Evolutionary conservation across 1,284 basidiomycete species (phyloP).

Genomic region (Leccinum pachyderme): DNA sequence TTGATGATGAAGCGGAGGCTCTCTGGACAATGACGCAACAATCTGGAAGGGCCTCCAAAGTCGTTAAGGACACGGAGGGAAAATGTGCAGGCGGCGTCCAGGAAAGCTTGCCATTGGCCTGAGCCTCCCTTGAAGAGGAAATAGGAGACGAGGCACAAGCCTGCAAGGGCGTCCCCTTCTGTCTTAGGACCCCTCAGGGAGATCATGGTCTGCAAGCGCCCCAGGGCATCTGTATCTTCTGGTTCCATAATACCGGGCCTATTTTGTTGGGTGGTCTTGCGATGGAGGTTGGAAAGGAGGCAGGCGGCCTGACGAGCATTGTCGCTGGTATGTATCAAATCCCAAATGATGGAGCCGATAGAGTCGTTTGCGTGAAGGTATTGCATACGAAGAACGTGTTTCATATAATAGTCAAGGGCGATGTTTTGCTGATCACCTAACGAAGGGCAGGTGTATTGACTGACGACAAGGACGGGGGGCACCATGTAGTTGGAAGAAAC

Average conservation of each 20-base stretch:
- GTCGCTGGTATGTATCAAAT: constrained; percentile 36
- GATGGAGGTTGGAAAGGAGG: constrained; percentile 40
- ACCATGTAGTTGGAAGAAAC: constrained; percentile 27
- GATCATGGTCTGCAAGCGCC: constrained; percentile 28
- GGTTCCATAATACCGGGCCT: constrained; percentile 24
- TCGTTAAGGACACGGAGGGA: constrained; percentile 45
- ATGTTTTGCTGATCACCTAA: constrained; percentile 20
- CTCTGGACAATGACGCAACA: constrained; percentile 45
- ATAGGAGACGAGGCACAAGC: constrained; percentile 68
- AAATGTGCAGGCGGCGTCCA: constrained; percentile 55
- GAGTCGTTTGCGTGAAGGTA: constrained; percentile 61
- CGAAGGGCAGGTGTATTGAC: constrained; percentile 15
- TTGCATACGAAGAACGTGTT: constrained; percentile 59
- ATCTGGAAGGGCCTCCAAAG: constrained; percentile 41
- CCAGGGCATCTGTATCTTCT: constrained; percentile 26
- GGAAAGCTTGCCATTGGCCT: constrained; percentile 66
- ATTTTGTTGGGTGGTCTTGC: constrained; percentile 23
- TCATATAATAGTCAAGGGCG: constrained; percentile 34
- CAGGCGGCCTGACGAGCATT: constrained; percentile 55
- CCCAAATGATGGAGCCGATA: constrained; percentile 50
- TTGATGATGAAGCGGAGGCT: constrained; percentile 69
- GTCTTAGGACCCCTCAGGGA: constrained; percentile 32
- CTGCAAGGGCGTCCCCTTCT: constrained; percentile 72
- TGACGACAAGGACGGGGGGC: constrained; percentile 1
- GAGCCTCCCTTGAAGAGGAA: constrained; percentile 72